Percentiles rank a stretch among this genome's conserved stretches.
Evolutionary conservation across 2,329 filamentous ascomycete species (phyloP).

Genomic region (Cladophialophora immunda): DNA sequence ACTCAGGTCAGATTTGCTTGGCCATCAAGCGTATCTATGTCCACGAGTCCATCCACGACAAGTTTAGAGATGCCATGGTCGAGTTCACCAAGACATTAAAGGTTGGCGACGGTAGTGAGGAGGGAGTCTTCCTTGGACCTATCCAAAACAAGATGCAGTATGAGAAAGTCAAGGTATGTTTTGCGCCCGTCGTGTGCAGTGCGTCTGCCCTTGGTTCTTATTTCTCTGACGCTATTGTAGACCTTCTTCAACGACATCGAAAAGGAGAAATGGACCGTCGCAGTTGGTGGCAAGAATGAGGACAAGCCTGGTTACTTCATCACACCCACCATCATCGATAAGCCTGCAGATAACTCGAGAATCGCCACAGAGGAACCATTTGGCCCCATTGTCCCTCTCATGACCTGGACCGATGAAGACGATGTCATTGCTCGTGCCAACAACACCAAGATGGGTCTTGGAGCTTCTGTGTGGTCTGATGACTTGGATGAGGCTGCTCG

Average conservation of each 20-base stretch:
- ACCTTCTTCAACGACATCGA: conserved; percentile 65
- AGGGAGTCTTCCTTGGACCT: conserved; percentile 65
- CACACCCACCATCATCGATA: conserved; percentile 66
- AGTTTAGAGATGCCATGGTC: conserved; percentile 59
- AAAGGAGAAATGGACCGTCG: conserved; percentile 64
- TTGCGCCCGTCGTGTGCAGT: background rate
- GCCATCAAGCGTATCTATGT: conserved; percentile 66
- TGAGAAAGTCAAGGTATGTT: conserved; percentile 61
- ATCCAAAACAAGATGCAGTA: conserved; percentile 73
- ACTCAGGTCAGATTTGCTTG: conserved; percentile 67
- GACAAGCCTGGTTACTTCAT: conserved; percentile 61
- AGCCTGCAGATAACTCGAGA: conserved; percentile 63
- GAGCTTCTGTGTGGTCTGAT: conserved; percentile 66
- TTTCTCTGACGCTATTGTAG: conserved; percentile 9
- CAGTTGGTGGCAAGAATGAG: conserved; percentile 57
- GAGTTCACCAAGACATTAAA: conserved; percentile 47
- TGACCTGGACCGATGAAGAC: conserved; percentile 68
- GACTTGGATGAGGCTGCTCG: conserved; percentile 61
- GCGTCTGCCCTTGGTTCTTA: background rate
- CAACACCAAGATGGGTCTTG: conserved; percentile 61
- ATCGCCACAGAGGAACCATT: conserved; percentile 70
- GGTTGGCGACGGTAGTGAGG: conserved; percentile 47
- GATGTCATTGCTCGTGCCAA: conserved; percentile 68
- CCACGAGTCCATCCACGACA: conserved; percentile 62
- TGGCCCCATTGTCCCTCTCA: conserved; percentile 70